phyloP scores from a whole-genome alignment of 2,329 filamentous ascomycete genomes.

The Talaromyces sp. region DNA sequence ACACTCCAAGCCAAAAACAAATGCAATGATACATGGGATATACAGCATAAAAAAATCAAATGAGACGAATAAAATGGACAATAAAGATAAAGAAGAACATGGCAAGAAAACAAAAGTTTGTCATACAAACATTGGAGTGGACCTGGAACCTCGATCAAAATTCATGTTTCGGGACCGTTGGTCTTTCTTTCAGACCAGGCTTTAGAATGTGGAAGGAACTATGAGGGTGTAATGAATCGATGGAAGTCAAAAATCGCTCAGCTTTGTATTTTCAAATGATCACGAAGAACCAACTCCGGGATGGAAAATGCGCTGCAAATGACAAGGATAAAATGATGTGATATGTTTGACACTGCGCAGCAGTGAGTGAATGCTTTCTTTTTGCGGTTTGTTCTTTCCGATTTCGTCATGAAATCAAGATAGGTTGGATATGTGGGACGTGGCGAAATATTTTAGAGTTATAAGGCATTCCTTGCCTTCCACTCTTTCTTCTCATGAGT shows the following conservation, averaged over 20 bases:
- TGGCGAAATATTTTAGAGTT: neutral
- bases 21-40: slow-evolving; percentile 9
- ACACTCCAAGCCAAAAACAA: slow-evolving; percentile 4
- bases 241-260: neutral
- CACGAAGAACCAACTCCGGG: neutral
- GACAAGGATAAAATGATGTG: neutral
- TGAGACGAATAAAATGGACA: neutral
- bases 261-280: neutral
- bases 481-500: neutral
- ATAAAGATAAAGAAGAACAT: neutral
- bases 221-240: neutral
- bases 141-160: too few relatives aligned
- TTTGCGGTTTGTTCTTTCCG: neutral
- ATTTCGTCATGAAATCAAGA: neutral
- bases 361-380: neutral
- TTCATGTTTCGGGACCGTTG: neutral
- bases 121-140: too few relatives aligned
- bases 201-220: neutral
- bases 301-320: neutral
- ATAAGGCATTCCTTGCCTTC: too few relatives aligned
- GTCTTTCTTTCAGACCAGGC: neutral
- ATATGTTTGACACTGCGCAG: slow-evolving; percentile 10
- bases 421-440: neutral
- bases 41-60: slow-evolving; percentile 4
- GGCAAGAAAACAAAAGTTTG: neutral